Conservation (phyloP, 441 rosid species). For the Hura crepitans region DNA sequence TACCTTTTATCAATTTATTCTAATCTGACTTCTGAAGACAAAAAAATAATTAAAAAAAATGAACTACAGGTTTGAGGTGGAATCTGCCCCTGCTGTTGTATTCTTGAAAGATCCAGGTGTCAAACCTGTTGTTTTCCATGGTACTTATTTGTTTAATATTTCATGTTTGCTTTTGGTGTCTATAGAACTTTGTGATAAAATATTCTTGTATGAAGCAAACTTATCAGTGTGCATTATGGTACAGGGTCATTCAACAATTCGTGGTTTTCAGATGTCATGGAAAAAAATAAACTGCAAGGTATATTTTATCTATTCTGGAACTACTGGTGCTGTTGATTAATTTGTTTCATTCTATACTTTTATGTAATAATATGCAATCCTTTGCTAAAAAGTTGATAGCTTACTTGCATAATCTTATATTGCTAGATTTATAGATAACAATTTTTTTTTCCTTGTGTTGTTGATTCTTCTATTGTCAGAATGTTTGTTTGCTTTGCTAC, state of each 20-base stretch:
- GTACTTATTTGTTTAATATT: constrained; percentile 33
- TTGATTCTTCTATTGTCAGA: background rate
- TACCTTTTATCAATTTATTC: background rate
- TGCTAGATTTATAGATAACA: constrained; percentile 7
- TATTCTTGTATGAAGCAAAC: constrained; percentile 22
- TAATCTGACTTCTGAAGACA: background rate
- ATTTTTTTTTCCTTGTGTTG: background rate
- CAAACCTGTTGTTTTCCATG: constrained; percentile 84
- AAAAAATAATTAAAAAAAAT: background rate
- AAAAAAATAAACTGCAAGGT: constrained; percentile 83
- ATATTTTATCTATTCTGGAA: constrained; percentile 13
- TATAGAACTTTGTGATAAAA: constrained; percentile 7
- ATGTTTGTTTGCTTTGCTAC: background rate
- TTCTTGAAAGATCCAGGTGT: constrained; percentile 86
- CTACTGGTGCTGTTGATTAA: background rate
- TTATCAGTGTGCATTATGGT: constrained; percentile 27
- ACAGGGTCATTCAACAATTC: constrained; percentile 78
- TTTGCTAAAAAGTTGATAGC: background rate
- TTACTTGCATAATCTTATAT: background rate
- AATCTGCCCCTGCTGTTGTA: constrained; percentile 90
- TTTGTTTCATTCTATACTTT: background rate
- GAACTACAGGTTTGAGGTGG: constrained; percentile 80
- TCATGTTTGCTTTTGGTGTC: constrained; percentile 21
- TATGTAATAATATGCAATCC: background rate
- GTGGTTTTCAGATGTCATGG: constrained; percentile 62